Conservation (phyloP, 169 alveolate species). For the Eimeria sp. region DNA sequence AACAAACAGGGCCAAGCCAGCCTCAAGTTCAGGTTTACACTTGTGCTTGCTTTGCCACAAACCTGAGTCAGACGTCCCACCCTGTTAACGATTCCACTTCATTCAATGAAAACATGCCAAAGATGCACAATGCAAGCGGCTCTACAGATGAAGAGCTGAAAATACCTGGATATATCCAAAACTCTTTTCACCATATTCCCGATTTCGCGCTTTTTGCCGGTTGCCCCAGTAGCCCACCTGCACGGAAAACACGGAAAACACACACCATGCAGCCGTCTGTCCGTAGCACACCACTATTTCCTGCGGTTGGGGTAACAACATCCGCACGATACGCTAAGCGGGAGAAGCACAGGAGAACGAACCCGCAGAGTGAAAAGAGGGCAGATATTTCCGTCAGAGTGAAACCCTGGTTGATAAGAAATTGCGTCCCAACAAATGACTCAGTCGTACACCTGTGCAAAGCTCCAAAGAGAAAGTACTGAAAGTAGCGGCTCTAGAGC, state of each 20-base stretch:
- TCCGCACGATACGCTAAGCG: background rate
- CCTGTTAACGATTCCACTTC: background rate
- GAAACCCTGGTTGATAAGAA: conserved; percentile 68
- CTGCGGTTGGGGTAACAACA: background rate
- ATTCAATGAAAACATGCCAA: background rate
- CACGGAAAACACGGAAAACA: too few species aligned
- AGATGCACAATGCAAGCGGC: background rate
- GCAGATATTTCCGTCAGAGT: conserved; percentile 15
- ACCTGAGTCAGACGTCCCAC: background rate
- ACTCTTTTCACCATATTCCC: conserved; percentile 74
- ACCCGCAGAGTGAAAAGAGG: conserved; percentile 68
- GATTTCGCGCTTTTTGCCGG: conserved; percentile 39
- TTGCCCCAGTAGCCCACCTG: conserved; percentile 83
- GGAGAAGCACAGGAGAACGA: background rate
- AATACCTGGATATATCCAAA: conserved; percentile 72
- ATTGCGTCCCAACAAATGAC: conserved; percentile 75
- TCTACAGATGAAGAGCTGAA: background rate
- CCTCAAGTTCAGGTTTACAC: background rate
- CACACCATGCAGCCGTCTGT: background rate
- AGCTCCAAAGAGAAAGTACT: background rate
- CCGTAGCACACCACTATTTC: background rate
- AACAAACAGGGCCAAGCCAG: background rate
- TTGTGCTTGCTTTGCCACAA: background rate
- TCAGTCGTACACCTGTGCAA: conserved; percentile 73
- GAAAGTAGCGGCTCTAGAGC: background rate